These are phyloP conservation scores for Strombidium stylifer DNA, from an alignment of 73 alveolate species.

Conservation along the genomic window DNA sequence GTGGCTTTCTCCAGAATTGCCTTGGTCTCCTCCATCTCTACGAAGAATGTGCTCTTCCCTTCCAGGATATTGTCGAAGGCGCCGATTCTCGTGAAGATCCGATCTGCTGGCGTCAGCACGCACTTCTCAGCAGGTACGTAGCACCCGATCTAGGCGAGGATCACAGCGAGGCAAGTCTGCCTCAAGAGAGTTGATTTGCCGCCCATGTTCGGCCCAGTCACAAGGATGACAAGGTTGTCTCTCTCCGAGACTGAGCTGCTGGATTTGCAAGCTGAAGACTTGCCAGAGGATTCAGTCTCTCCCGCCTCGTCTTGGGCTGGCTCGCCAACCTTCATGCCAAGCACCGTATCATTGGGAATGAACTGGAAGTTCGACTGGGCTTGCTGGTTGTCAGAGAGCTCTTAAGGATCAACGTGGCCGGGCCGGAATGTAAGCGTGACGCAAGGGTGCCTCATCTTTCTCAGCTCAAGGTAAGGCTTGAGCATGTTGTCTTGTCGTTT, in stretches of 20 bases:
- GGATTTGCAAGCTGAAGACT: too few species aligned
- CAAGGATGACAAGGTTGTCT: conserved; percentile 35
- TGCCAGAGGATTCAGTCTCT: too few species aligned
- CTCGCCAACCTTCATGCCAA: background rate
- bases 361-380: conserved; percentile 49
- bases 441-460: conserved; percentile 90
- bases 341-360: conserved; percentile 65
- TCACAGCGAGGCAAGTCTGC: conserved; percentile 75
- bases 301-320: background rate
- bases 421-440: conserved; percentile 23
- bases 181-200: conserved; percentile 90
- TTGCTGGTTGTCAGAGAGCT: conserved; percentile 16
- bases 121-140: conserved; percentile 86
- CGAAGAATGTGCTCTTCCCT: conserved; percentile 79
- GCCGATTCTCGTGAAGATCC: conserved; percentile 88
- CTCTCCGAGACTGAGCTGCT: too few species aligned
- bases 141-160: conserved; percentile 89
- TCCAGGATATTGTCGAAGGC: conserved; percentile 84
- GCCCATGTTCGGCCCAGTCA: conserved; percentile 94
- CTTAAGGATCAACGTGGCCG: background rate
- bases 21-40: conserved; percentile 92
- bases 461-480: conserved; percentile 56
- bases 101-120: conserved; percentile 74
- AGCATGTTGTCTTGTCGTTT: conserved; percentile 26
- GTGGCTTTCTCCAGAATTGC: conserved; percentile 74